Evolutionary conservation across 148 eudicot genomes (phyloP).

Genomic region (Silene latifolia): DNA sequence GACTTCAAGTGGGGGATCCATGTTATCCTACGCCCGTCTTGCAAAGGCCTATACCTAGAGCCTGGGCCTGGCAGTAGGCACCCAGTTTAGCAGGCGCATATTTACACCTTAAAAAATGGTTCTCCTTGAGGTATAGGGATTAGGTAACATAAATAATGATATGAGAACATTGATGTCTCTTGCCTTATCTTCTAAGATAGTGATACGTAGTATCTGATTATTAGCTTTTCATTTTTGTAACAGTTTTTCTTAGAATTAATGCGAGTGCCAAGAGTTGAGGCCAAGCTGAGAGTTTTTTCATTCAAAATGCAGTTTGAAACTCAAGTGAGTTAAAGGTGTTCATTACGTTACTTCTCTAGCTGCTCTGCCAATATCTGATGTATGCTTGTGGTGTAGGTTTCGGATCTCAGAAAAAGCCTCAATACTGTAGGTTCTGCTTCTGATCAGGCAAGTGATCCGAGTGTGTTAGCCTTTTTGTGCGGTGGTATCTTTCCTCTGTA

Average conservation of each 20-base stretch:
- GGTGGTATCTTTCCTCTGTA: neutral
- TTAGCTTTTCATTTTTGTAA: slow-evolving; percentile 13
- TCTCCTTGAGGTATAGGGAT: neutral
- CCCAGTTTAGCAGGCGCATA: neutral
- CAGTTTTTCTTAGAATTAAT: slow-evolving; percentile 88
- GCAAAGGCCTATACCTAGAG: neutral
- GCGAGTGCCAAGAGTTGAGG: slow-evolving; percentile 82
- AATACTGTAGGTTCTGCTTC: slow-evolving; percentile 58
- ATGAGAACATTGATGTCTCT: neutral
- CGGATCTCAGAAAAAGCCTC: slow-evolving; percentile 68
- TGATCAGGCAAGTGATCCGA: slow-evolving; percentile 59
- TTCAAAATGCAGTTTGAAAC: slow-evolving; percentile 77
- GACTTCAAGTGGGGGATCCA: neutral
- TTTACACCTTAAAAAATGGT: neutral
- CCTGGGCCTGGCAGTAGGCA: neutral
- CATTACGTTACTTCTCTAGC: neutral
- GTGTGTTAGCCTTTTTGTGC: neutral
- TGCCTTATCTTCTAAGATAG: no score
- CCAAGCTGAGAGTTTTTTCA: slow-evolving; percentile 84
- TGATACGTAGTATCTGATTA: neutral
- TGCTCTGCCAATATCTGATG: slow-evolving; percentile 4
- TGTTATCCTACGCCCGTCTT: neutral
- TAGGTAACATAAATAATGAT: neutral
- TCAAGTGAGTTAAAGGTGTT: slow-evolving; percentile 50
- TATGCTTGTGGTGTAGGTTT: slow-evolving; percentile 46